A percentile compares a stretch with the other conserved stretches of the same genome.
These are phyloP conservation scores for Nicotiana sylvestris DNA, from an alignment of 257 asterid genomes.

Conservation along the genomic window DNA sequence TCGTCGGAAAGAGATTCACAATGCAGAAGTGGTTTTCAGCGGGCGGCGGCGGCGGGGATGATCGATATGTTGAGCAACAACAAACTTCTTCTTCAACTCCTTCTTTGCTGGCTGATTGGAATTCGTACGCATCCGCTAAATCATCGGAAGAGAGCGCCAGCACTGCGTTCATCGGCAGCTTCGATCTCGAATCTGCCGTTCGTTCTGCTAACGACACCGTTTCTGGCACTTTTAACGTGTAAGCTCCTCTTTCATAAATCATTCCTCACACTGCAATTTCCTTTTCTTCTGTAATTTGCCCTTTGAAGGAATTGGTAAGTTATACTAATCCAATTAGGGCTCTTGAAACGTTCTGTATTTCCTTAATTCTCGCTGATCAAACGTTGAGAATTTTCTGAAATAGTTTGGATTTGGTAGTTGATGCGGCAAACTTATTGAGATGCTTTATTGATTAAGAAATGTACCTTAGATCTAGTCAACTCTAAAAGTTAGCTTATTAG, in stretches of 20 bases:
- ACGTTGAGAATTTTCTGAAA: not conserved
- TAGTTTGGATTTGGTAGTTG: not conserved
- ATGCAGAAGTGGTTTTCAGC: constrained; percentile 87
- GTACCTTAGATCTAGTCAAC: not conserved
- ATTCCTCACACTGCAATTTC: not conserved
- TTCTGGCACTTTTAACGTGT: constrained; percentile 78
- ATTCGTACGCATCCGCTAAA: constrained; percentile 64
- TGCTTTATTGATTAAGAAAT: not conserved
- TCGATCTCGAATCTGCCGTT: constrained; percentile 81
- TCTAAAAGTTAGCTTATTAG: not conserved
- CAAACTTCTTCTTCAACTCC: constrained; percentile 35
- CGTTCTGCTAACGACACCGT: constrained; percentile 88
- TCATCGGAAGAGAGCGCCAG: constrained; percentile 45
- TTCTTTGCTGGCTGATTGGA: constrained; percentile 75
- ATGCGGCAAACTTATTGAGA: not conserved
- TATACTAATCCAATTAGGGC: not conserved
- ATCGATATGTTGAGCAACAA: constrained; percentile 21
- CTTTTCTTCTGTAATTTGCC: not conserved
- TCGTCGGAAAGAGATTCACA: not conserved
- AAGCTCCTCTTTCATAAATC: constrained; percentile 22
- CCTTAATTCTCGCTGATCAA: not conserved
- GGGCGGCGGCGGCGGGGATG: constrained; percentile 29
- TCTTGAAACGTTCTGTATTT: not conserved
- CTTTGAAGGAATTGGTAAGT: not conserved
- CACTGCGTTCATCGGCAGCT: constrained; percentile 49